Evolutionary conservation across 306 rosid species (phyloP).

Genomic region (Quercus rubra): DNA sequence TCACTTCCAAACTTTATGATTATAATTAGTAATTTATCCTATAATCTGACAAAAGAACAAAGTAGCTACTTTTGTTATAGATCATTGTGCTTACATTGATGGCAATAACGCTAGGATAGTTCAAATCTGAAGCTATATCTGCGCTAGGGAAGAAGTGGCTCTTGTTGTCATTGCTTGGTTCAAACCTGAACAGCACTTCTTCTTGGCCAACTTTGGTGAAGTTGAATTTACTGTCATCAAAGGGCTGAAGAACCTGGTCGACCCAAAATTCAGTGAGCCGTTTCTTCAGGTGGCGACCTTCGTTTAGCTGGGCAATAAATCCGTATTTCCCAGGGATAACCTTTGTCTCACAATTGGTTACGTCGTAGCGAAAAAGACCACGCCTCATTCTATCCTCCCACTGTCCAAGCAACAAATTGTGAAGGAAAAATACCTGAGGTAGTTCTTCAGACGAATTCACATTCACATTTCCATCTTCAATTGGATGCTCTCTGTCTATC

Average conservation of each 20-base stretch:
- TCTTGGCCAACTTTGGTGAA: constrained; percentile 36
- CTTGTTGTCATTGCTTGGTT: constrained; percentile 12
- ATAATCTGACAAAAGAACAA: too few relatives aligned
- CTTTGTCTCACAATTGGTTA: constrained; percentile 22
- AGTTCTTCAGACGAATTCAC: constrained; percentile 1
- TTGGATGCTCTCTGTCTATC: constrained; percentile 1
- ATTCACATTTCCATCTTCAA: background rate
- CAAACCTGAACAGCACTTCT: constrained; percentile 29
- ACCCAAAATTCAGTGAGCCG: constrained; percentile 27
- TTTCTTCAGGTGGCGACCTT: constrained; percentile 33
- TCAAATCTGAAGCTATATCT: too few relatives aligned
- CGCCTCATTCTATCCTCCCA: constrained; percentile 30
- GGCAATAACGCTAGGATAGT: too few relatives aligned
- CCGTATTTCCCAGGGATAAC: constrained; percentile 27
- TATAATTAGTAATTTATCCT: too few relatives aligned
- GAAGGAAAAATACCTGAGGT: constrained; percentile 21
- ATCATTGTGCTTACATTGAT: too few relatives aligned
- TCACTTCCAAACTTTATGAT: too few relatives aligned
- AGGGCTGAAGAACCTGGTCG: constrained; percentile 32
- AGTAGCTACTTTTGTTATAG: too few relatives aligned
- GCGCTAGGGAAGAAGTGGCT: too few relatives aligned
- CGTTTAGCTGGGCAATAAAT: constrained; percentile 31
- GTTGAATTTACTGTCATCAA: constrained; percentile 29
- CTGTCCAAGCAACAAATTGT: constrained; percentile 24
- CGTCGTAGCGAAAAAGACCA: constrained; percentile 29